Conservation (phyloP, 495 filamentous ascomycete genomes). For the Penicillium simplicissimum region DNA sequence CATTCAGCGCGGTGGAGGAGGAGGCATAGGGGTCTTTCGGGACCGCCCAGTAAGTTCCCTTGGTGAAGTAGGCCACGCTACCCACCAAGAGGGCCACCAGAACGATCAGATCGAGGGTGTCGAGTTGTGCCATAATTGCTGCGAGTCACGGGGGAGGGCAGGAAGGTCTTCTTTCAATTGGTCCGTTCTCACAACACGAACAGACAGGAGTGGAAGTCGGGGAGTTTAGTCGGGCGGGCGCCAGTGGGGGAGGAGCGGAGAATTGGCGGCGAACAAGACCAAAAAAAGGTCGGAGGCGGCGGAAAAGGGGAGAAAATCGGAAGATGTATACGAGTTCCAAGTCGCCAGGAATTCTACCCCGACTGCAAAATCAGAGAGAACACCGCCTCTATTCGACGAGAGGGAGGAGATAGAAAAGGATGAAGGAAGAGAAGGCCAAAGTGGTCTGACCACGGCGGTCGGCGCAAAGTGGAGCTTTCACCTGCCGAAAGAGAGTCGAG, state of each 20-base stretch:
- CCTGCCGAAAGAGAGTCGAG: slow-evolving; percentile 9
- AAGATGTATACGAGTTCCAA: neutral
- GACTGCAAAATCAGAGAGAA: neutral
- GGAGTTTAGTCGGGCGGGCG: slow-evolving; percentile 10
- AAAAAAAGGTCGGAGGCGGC: slow-evolving; percentile 2
- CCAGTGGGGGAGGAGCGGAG: slow-evolving; percentile 8
- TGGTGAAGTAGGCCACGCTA: slow-evolving; percentile 94
- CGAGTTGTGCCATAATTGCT: slow-evolving; percentile 84
- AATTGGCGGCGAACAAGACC: slow-evolving; percentile 6
- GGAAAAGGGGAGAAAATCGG: neutral
- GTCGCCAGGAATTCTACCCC: neutral
- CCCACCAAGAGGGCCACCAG: slow-evolving; percentile 80
- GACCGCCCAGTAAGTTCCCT: slow-evolving; percentile 84
- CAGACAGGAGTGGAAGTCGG: slow-evolving; percentile 9
- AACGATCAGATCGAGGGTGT: slow-evolving; percentile 91
- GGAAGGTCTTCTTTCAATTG: neutral
- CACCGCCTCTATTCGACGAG: neutral
- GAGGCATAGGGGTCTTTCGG: slow-evolving; percentile 84
- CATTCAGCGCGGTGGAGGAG: slow-evolving; percentile 66
- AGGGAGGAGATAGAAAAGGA: slow-evolving; percentile 4
- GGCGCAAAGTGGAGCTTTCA: slow-evolving; percentile 22
- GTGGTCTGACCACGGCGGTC: slow-evolving; percentile 28
- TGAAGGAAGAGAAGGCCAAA: slow-evolving; percentile 26
- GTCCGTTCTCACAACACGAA: neutral
- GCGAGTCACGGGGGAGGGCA: neutral